These are phyloP conservation scores for Dalbergia oliveri DNA, from an alignment of 306 rosid genomes.

Conservation along the genomic window DNA sequence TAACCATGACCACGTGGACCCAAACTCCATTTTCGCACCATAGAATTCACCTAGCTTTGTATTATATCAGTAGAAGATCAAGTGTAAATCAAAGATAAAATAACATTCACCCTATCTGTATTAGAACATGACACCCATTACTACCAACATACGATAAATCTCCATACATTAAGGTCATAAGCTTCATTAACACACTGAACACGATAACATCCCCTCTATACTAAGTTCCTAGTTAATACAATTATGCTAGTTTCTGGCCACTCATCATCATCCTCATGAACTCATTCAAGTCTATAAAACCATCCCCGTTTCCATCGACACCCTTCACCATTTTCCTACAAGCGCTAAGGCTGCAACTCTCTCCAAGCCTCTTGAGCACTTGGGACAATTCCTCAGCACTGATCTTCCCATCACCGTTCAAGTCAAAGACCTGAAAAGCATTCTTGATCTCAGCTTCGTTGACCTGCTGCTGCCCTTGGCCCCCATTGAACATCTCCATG, in stretches of 20 bases:
- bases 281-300: constrained; percentile 72
- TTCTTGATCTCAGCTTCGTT: constrained; percentile 60
- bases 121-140: constrained; percentile 7
- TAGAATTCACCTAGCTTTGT: neutral
- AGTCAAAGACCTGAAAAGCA: constrained; percentile 76
- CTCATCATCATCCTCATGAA: constrained; percentile 73
- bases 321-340: constrained; percentile 76
- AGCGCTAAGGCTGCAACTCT: constrained; percentile 62
- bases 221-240: no score
- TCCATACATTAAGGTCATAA: constrained; percentile 1
- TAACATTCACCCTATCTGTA: constrained; percentile 5
- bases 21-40: no score
- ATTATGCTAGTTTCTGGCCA: constrained; percentile 50
- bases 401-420: constrained; percentile 84
- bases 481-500: constrained; percentile 60
- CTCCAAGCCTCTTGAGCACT: constrained; percentile 71
- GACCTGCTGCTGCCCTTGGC: constrained; percentile 24
- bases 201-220: neutral
- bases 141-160: neutral
- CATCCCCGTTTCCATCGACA: constrained; percentile 80
- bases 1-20: accelerated
- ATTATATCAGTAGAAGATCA: neutral
- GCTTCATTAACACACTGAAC: constrained; percentile 14
- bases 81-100: neutral
- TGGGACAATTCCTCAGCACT: constrained; percentile 76